Percentiles rank a stretch among this genome's conserved stretches.
These are phyloP conservation scores for Datisca glomerata DNA, from an alignment of 306 rosid genomes.

Conservation along the genomic window DNA sequence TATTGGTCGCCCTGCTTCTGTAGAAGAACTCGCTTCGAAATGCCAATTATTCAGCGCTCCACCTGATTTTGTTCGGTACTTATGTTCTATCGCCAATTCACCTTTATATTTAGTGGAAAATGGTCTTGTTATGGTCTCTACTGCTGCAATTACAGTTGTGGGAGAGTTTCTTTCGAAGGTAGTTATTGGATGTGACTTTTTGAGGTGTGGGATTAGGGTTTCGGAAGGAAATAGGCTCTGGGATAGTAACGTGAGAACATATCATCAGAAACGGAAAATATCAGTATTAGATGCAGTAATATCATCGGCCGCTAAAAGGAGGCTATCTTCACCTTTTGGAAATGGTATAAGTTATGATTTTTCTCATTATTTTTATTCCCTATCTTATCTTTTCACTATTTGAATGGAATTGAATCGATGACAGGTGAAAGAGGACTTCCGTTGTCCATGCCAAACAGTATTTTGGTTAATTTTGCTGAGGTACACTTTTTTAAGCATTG, in stretches of 20 bases:
- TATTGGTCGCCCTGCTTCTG: constrained; percentile 11
- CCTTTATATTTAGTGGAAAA: constrained; percentile 10
- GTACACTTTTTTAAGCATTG: neutral
- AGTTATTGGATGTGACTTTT: constrained; percentile 2
- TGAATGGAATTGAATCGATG: neutral
- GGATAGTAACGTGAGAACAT: constrained; percentile 1
- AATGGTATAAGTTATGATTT: constrained; percentile 9
- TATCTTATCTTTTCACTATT: neutral
- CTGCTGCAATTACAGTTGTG: constrained; percentile 3
- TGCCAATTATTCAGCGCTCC: constrained; percentile 10
- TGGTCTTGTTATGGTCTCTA: constrained; percentile 9
- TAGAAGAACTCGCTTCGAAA: constrained; percentile 12
- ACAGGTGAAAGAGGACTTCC: constrained; percentile 7
- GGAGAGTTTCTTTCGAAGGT: constrained; percentile 1
- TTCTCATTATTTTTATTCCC: neutral
- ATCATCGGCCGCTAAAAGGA: constrained; percentile 6
- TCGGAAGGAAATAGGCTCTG: neutral
- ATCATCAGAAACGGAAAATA: constrained; percentile 14
- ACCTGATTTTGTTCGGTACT: constrained; percentile 10
- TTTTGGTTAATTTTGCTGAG: constrained; percentile 1
- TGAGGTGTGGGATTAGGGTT: neutral
- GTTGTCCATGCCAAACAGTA: neutral
- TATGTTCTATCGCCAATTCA: constrained; percentile 16
- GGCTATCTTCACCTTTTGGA: constrained; percentile 5
- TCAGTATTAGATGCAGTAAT: constrained; percentile 1